Conservation (phyloP, 768 basidiomycete species). For the Tulasnella sp. region DNA sequence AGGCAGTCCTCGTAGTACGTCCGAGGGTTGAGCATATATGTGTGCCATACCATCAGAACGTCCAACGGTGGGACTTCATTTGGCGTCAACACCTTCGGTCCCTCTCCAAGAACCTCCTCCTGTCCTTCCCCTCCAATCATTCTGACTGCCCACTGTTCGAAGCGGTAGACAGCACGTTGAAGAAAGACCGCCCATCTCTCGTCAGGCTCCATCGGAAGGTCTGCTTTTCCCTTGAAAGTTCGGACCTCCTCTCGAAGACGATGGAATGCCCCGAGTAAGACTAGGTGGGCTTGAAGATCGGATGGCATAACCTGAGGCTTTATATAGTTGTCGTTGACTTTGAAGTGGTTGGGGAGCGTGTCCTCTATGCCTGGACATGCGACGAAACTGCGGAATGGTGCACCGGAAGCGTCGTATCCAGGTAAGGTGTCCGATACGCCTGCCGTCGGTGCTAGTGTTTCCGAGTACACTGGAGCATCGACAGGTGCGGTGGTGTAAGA, state of each 20-base stretch:
- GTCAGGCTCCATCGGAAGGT: background rate
- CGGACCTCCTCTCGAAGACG: background rate
- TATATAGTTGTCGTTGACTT: background rate
- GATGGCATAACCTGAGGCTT: constrained; percentile 14
- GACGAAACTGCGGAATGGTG: no score
- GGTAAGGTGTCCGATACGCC: background rate
- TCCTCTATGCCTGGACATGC: background rate
- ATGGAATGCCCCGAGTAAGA: constrained; percentile 14
- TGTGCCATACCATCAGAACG: no score
- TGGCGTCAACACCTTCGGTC: background rate
- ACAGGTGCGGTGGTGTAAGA: no score
- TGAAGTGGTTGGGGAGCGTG: background rate
- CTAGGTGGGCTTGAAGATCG: no score
- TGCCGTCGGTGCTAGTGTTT: background rate
- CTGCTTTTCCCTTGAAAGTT: background rate
- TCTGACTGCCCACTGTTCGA: no score
- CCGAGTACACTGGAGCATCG: no score
- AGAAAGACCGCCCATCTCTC: constrained; percentile 17
- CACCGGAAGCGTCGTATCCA: background rate
- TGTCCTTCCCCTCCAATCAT: no score
- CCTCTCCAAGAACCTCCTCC: no score
- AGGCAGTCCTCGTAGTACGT: constrained; percentile 15
- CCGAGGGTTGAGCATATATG: no score
- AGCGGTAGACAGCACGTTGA: no score
- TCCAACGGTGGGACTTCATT: constrained; percentile 15